Evolutionary conservation across 78 protist species (phyloP), one percentile per base, ranked within the genome.

Genomic region (Speleostelium caveatum): DNA sequence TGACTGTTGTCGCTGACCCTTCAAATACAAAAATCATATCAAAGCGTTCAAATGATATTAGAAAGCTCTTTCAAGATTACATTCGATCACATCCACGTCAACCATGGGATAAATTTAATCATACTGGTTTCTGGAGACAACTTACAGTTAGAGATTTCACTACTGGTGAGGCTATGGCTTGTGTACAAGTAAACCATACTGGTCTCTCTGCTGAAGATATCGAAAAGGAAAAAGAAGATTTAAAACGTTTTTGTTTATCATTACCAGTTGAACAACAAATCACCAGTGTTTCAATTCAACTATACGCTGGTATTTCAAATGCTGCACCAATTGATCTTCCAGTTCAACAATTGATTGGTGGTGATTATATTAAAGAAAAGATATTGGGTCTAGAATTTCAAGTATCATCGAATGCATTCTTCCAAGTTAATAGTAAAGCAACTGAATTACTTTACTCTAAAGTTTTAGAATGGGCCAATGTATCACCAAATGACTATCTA

Each of bases 401-500:
- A 14, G 75, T 87, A 0, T 87, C 86, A 16, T 56, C 76, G 24
- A 67, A 30, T 8, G 61, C 98, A 6, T 97, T 97, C 75, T 97
- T 97, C 85, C 98, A 97, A 65, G 96, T 94, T 26, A 97, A 96
- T 92, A 88, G 65, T 0, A 30, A 16, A 28, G 96, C 75, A 7
- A 68, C 95, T 1, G 97, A 94, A 21, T 21, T 17, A 5, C 67
- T 93, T 53, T 83, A 59, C 2, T 6, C 61, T 1, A 35, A 56
- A 42, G 83, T 94, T 2, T 28, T 38, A 28, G 96, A 94, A 14
- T 83, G 92, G 93, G 87, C 75, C 61, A 59, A 3, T 33, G 71
- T 55, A 19, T 45, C 42, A 38, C 22, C 45, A 17, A 49, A 76
- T 53, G 63, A 74, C 10, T 39, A 30, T 21, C 56, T 96, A 51